Conservation (phyloP, 805 yeast genomes). For the Saturnispora ahearnii region DNA sequence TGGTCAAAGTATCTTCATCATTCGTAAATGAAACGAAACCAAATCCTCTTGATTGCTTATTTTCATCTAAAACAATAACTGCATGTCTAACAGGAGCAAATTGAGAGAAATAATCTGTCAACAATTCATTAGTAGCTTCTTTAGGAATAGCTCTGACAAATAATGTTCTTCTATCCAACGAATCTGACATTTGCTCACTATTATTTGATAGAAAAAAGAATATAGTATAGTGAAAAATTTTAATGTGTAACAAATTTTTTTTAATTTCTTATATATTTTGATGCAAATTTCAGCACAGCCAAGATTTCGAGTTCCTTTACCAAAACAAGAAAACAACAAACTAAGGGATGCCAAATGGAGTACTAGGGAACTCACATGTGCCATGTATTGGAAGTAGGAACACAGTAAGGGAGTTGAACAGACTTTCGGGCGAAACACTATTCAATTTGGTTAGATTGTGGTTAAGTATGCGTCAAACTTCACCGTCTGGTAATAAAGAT, state of each 20-base stretch:
- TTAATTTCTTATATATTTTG: background rate
- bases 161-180: slow-evolving; percentile 51
- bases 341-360: slow-evolving; percentile 15
- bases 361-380: slow-evolving; percentile 28
- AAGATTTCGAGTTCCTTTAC: background rate
- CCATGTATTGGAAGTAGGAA: slow-evolving; percentile 22
- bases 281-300: slow-evolving; percentile 6
- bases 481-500: slow-evolving; percentile 19
- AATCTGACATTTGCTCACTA: slow-evolving; percentile 12
- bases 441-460: slow-evolving; percentile 27
- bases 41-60: slow-evolving; percentile 79
- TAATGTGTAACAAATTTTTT: background rate
- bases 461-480: slow-evolving; percentile 23
- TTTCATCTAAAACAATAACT: slow-evolving; percentile 72
- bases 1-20: slow-evolving; percentile 76
- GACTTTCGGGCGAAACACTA: slow-evolving; percentile 23
- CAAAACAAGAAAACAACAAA: background rate
- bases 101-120: slow-evolving; percentile 79
- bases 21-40: slow-evolving; percentile 88
- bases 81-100: slow-evolving; percentile 95
- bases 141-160: slow-evolving; percentile 82
- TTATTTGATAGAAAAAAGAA: background rate
- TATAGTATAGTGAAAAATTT: background rate
- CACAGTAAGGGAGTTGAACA: slow-evolving; percentile 21
- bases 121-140: slow-evolving; percentile 71